Evolutionary conservation across 2,329 filamentous ascomycete species (phyloP).

Genomic region (Setomelanomma holmii): DNA sequence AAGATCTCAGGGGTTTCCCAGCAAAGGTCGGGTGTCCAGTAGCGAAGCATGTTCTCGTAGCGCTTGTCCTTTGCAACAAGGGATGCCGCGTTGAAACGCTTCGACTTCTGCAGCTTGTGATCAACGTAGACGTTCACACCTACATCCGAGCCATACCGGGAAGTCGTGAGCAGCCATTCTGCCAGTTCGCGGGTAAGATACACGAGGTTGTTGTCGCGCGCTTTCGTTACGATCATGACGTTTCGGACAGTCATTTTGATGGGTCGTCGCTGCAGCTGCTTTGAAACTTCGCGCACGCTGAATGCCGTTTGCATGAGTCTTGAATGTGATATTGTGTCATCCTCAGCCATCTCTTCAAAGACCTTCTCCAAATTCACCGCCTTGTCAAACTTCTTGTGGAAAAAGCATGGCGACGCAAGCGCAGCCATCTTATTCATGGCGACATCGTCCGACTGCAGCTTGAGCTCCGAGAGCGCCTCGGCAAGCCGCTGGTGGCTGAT

Average conservation of each 20-base stretch:
- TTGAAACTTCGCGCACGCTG: slow-evolving; percentile 91
- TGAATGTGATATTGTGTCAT: slow-evolving; percentile 90
- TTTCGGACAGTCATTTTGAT: slow-evolving; percentile 91
- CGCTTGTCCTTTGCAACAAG: slow-evolving; percentile 76
- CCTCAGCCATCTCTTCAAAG: slow-evolving; percentile 89
- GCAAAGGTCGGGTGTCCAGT: slow-evolving; percentile 96
- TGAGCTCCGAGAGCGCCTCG: slow-evolving; percentile 61
- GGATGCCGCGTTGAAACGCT: slow-evolving; percentile 80
- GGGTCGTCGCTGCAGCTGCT: slow-evolving; percentile 89
- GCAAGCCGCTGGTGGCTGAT: slow-evolving; percentile 65
- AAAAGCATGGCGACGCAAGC: slow-evolving; percentile 93
- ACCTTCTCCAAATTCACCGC: slow-evolving; percentile 95
- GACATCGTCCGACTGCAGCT: slow-evolving; percentile 53
- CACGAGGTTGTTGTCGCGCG: slow-evolving; percentile 91
- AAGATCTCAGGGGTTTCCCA: slow-evolving; percentile 94
- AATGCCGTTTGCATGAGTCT: slow-evolving; percentile 94
- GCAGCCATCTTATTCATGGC: slow-evolving; percentile 63
- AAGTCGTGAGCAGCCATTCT: slow-evolving; percentile 85
- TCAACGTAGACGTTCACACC: slow-evolving; percentile 99
- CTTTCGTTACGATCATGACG: slow-evolving; percentile 99
- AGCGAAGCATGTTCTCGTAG: slow-evolving; percentile 84
- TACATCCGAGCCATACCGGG: slow-evolving; percentile 86
- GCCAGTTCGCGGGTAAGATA: slow-evolving; percentile 86
- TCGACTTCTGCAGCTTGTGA: slow-evolving; percentile 86
- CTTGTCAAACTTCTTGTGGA: slow-evolving; percentile 95